Base-by-base conservation (phyloP, 345 rosid genomes). In the Geranium brycei region DNA sequence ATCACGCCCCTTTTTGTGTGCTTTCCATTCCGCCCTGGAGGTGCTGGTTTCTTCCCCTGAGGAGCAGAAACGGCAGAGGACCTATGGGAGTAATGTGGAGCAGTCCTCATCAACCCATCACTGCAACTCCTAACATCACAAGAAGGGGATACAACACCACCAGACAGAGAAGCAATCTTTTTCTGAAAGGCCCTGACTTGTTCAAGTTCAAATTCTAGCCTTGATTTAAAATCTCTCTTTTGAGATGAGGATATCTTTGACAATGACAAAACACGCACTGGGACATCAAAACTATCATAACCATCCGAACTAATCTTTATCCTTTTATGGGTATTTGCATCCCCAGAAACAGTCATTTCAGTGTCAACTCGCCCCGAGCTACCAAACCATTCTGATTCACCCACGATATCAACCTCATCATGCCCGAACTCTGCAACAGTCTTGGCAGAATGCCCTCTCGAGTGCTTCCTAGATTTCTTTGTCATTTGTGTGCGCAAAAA, bases 341-440 rank as follows among this genome's bases (percentile, higher is more conserved):
- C 87, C 73, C 79, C 86, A 0, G 95, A 87, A 28, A 66, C 86
- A 1, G 81, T 78, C 79, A 79, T 76, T 75, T 82, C 86, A 14
- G 61, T 66, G 40, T 81, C 81, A 62, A 79, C 69, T 51, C 84
- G 78, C 15, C 86, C 87, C 1, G 83, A 85, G 76, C 82, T 80
- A 57, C 91, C 92, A 71, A 76, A 77, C 8, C 84, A 91, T 73
- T 85, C 95, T 0, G 90, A 83, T 69, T 87, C 91, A 62, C 73
- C 81, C 75, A 78, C 79, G 16, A 87, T 83, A 71, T 83, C 89
- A 61, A 80, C 86, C 28, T 23, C 28, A 19, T 67, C 81, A 71
- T 81, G 86, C 53, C 84, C 59, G 62, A 76, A 83, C 63, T 81
- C 88, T 0, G 85, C 84, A 66, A 79, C 79, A 72, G 78, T 83